Evolutionary conservation across 2,329 filamentous ascomycete species (phyloP).

Genomic region (Botryotinia narcissicola): DNA sequence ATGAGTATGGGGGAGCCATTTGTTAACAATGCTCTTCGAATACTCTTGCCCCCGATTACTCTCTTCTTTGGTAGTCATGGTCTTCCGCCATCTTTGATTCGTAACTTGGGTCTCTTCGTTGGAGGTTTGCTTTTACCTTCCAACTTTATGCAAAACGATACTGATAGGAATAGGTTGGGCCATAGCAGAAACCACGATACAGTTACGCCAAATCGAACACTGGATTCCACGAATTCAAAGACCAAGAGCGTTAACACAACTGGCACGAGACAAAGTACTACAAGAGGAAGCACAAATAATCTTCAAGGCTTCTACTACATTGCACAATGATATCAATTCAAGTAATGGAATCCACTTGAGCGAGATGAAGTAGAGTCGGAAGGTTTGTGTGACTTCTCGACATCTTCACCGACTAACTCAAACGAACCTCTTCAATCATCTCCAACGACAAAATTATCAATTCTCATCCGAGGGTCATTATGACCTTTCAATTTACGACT

Average conservation of each 20-base stretch:
- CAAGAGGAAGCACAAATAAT: not conserved
- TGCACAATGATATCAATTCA: not conserved
- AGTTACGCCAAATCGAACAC: slow-evolving; percentile 1
- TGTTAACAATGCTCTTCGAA: slow-evolving; percentile 28
- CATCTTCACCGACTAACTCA: not conserved
- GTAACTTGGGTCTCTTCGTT: slow-evolving; percentile 29
- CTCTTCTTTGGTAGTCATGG: slow-evolving; percentile 33
- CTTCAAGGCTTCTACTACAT: not conserved
- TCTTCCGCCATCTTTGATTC: slow-evolving; percentile 28
- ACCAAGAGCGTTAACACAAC: slow-evolving; percentile 12
- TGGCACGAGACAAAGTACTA: slow-evolving; percentile 15
- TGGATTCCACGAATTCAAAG: slow-evolving; percentile 19
- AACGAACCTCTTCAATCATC: not conserved
- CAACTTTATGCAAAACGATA: not conserved
- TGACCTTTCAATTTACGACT: not conserved
- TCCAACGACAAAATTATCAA: slow-evolving; percentile 6
- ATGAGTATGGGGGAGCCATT: slow-evolving; percentile 23
- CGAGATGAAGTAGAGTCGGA: not conserved
- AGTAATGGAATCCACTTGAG: not conserved
- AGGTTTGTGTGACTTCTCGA: not conserved
- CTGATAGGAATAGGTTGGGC: slow-evolving; percentile 17
- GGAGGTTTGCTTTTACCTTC: slow-evolving; percentile 23
- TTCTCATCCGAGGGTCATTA: not conserved
- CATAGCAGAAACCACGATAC: slow-evolving; percentile 17
- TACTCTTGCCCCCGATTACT: slow-evolving; percentile 22